Base-by-base conservation (phyloP, 306 rosid genomes). In the Prinsepia uniflora region DNA sequence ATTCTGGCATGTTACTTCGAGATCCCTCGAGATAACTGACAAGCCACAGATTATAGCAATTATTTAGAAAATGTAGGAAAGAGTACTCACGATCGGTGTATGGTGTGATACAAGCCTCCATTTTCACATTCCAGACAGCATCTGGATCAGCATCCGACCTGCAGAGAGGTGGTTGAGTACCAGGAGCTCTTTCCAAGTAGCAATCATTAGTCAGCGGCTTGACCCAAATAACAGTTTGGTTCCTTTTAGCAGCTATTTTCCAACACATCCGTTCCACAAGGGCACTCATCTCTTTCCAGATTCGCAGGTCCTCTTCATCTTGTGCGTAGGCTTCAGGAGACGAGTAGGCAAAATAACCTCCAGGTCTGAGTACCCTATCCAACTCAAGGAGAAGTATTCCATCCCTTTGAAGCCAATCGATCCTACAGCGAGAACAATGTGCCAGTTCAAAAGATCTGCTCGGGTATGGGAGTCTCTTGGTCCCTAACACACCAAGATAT, bases 311-410 rank as follows among this genome's bases (percentile, higher is more conserved):
- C 84, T 95, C 99, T 76, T 95, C 97, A 74, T 95, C 99, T 83
- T 95, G 99, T 19, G 99, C 99, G 79, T 95, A 95, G 36, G 99
- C 99, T 84, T 95, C 99, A 0, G 99, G 99, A 75, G 99, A 95
- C 20, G 99, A 95, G 86, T 91, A 95, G 5, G 87, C 97, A 80
- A 95, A 95, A 85, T 95, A 95, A 61, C 99, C 99, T 72, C 99
- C 99, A 2, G 97, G 97, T 80, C 96, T 86, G n/a, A 95, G 96
- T 75, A 95, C 53, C 77, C 99, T 87, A 59, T 95, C 99, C 10
- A 95, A 79, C 77, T 95, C 99, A 65, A 95, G 92, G 63, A 89
- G 97, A 80, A 95, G 93, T 76, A 95, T 85, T 24, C 99, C 99
- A 77, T 88, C 99, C 79, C 99, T 89, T 75, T 95, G 99, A 82